Evolutionary conservation across 2,329 filamentous ascomycete genomes (phyloP).

Genomic region (Nothopassalora personata): DNA sequence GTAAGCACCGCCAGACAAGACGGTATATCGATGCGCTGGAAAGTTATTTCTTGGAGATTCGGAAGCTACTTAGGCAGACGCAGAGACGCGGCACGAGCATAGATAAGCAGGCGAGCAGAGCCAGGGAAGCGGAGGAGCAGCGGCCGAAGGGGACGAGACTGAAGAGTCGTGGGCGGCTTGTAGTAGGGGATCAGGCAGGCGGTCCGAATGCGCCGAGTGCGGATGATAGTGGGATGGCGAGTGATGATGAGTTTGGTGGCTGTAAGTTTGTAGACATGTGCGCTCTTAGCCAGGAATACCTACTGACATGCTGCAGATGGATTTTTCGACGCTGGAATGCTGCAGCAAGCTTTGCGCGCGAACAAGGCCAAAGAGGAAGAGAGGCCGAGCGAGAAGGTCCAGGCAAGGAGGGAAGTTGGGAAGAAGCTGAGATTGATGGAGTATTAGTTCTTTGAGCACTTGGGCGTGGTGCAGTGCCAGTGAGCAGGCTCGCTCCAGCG

Average conservation of each 20-base stretch:
- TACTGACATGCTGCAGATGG: slow-evolving; percentile 58
- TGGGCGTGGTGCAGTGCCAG: not conserved
- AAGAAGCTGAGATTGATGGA: slow-evolving; percentile 68
- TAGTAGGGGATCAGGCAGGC: slow-evolving; percentile 49
- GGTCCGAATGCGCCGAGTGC: slow-evolving; percentile 49
- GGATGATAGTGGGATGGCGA: slow-evolving; percentile 65
- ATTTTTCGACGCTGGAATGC: slow-evolving; percentile 96
- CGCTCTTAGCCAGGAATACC: not conserved
- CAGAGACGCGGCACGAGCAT: slow-evolving; percentile 50
- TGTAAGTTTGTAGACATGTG: slow-evolving; percentile 58
- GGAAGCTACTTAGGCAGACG: slow-evolving; percentile 72
- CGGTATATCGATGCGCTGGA: slow-evolving; percentile 87
- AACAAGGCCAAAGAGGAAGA: slow-evolving; percentile 48
- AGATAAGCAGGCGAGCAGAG: slow-evolving; percentile 52
- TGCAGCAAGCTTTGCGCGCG: slow-evolving; percentile 78
- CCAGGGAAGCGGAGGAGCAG: slow-evolving; percentile 56
- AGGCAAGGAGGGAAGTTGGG: slow-evolving; percentile 63
- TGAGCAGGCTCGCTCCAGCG: not conserved
- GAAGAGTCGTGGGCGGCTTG: slow-evolving; percentile 69
- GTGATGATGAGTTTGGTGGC: slow-evolving; percentile 85
- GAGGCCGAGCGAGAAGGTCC: slow-evolving; percentile 50
- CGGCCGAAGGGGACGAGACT: slow-evolving; percentile 44
- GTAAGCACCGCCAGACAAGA: slow-evolving; percentile 88
- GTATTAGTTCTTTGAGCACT: slow-evolving; percentile 45
- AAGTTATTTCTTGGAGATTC: slow-evolving; percentile 83